Percentiles rank a stretch among this genome's conserved stretches.
These are phyloP conservation scores for Blastomyces gilchristii DNA, from an alignment of 2,329 filamentous ascomycete species.

Conservation along the genomic window DNA sequence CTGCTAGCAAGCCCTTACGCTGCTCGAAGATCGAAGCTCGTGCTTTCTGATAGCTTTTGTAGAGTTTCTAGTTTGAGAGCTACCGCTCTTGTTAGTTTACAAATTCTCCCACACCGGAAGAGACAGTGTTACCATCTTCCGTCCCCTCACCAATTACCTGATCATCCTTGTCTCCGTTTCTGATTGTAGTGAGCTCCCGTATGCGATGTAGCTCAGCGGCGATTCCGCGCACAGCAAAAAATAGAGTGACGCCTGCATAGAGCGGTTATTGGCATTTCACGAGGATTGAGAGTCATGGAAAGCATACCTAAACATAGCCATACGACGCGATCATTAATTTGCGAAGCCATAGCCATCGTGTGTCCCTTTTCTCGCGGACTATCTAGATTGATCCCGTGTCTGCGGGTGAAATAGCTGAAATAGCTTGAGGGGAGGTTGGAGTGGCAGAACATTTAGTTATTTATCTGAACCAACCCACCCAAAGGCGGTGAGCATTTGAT, in stretches of 20 bases:
- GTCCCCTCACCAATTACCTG: slow-evolving; percentile 66
- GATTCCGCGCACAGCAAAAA: slow-evolving; percentile 46
- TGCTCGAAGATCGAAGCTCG: slow-evolving; percentile 62
- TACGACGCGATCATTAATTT: slow-evolving; percentile 28
- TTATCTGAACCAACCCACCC: slow-evolving; percentile 4
- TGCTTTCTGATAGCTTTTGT: slow-evolving; percentile 56
- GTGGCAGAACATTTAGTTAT: slow-evolving; percentile 22
- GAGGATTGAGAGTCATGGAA: background rate
- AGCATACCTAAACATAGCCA: slow-evolving; percentile 32
- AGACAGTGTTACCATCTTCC: slow-evolving; percentile 46
- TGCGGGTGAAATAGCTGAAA: background rate
- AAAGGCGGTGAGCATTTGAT: slow-evolving; percentile 29
- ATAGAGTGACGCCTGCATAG: slow-evolving; percentile 28
- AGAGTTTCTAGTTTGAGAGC: slow-evolving; percentile 56
- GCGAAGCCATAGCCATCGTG: slow-evolving; percentile 25
- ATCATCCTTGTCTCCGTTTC: slow-evolving; percentile 53
- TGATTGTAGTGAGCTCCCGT: slow-evolving; percentile 47
- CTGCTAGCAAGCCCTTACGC: slow-evolving; percentile 50
- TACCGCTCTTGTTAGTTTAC: slow-evolving; percentile 21
- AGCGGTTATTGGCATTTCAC: slow-evolving; percentile 8
- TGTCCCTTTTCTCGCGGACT: background rate
- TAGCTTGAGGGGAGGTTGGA: slow-evolving; percentile 15
- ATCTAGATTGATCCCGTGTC: background rate
- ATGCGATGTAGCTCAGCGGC: slow-evolving; percentile 42
- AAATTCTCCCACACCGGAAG: background rate